These are phyloP conservation scores for Aspergillus sclerotialis DNA, from an alignment of 2,329 filamentous ascomycete species.

Conservation along the genomic window DNA sequence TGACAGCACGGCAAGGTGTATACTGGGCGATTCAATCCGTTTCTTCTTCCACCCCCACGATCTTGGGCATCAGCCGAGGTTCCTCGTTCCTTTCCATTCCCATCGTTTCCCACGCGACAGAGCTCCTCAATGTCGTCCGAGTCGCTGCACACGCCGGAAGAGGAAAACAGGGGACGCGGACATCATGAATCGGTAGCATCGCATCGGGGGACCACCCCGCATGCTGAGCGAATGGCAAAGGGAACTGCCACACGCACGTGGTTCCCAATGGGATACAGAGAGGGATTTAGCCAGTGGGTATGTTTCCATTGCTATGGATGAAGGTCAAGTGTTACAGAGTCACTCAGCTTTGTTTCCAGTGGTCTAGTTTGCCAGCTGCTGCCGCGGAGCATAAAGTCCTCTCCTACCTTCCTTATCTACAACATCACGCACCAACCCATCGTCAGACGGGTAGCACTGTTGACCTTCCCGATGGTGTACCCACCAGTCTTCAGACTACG, in stretches of 20 bases:
- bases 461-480: conserved; percentile 17
- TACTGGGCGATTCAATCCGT: conserved; percentile 14
- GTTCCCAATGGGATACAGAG: conserved; percentile 87
- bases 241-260: conserved; percentile 36
- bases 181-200: conserved; percentile 13
- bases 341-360: conserved; percentile 47
- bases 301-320: conserved; percentile 24
- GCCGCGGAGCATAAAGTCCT: conserved; percentile 84
- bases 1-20: conserved; percentile 22
- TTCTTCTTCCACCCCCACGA: conserved; percentile 17
- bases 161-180: conserved; percentile 17
- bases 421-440: conserved; percentile 59
- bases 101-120: conserved; percentile 10
- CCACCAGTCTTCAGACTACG: conserved; percentile 25
- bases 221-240: conserved; percentile 25
- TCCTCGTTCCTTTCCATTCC: conserved; percentile 7
- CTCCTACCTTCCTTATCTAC: conserved; percentile 74
- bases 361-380: conserved; percentile 74
- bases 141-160: conserved; percentile 25
- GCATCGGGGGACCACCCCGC: conserved; percentile 16
- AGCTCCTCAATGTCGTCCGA: conserved; percentile 30
- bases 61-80: conserved; percentile 16
- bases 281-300: conserved; percentile 88
- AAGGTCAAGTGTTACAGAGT: conserved; percentile 6
- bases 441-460: conserved; percentile 51